Evolutionary conservation across 2,329 filamentous ascomycete genomes (phyloP).

Genomic region (Chaetomiaceae sp.): DNA sequence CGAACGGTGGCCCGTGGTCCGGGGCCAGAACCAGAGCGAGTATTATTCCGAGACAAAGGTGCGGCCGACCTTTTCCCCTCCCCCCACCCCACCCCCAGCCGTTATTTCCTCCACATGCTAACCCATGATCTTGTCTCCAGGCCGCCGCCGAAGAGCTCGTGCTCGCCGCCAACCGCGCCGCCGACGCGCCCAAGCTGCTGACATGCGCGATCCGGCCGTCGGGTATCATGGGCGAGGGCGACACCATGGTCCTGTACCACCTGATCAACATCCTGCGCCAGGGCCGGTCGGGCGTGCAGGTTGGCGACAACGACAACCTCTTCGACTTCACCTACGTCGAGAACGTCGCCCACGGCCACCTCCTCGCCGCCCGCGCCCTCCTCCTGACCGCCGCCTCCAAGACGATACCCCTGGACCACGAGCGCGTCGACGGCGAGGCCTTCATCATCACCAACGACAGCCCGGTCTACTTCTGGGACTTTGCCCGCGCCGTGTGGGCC

Average conservation of each 20-base stretch:
- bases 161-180: conserved; percentile 63
- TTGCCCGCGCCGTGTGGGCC: conserved; percentile 72
- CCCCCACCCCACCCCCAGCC: background rate
- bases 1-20: conserved; percentile 73
- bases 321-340: conserved; percentile 63
- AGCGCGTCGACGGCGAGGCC: conserved; percentile 75
- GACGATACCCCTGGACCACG: conserved; percentile 62
- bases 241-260: conserved; percentile 68
- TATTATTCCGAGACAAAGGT: conserved; percentile 93
- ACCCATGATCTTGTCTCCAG: conserved; percentile 31
- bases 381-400: conserved; percentile 53
- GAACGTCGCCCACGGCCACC: conserved; percentile 69
- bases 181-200: conserved; percentile 54
- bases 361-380: conserved; percentile 72
- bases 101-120: background rate
- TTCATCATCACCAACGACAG: conserved; percentile 89
- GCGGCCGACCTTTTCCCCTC: conserved; percentile 3
- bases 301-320: conserved; percentile 64
- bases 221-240: conserved; percentile 87
- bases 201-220: conserved; percentile 81
- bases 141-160: conserved; percentile 78
- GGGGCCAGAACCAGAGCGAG: conserved; percentile 64
- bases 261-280: conserved; percentile 67
- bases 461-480: conserved; percentile 89
- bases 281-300: conserved; percentile 68